These are phyloP conservation scores for Trichoderma brevicompactum DNA, from an alignment of 2,329 filamentous ascomycete species.

Conservation along the genomic window DNA sequence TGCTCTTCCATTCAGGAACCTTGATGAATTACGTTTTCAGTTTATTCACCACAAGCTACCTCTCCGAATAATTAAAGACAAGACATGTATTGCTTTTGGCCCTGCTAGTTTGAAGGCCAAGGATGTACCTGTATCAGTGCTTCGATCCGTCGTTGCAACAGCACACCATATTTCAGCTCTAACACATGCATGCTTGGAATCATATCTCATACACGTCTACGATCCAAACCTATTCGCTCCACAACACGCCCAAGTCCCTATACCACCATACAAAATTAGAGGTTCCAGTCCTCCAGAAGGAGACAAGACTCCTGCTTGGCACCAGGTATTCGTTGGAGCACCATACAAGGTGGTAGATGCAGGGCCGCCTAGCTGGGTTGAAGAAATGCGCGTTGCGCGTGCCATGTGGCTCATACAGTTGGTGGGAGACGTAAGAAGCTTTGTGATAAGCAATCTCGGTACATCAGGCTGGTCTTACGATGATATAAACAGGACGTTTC, in stretches of 20 bases:
- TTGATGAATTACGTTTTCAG: not conserved
- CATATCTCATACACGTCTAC: conserved; percentile 28
- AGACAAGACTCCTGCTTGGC: conserved; percentile 4
- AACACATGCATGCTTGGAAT: conserved; percentile 33
- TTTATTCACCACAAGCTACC: conserved; percentile 17
- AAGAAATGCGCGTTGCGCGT: conserved; percentile 35
- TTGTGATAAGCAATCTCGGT: not conserved
- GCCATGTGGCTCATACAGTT: conserved; percentile 34
- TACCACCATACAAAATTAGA: conserved; percentile 11
- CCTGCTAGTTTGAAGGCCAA: not conserved
- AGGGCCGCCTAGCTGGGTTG: conserved; percentile 33
- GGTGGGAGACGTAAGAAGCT: conserved; percentile 27
- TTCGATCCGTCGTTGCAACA: conserved; percentile 33
- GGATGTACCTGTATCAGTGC: conserved; percentile 2
- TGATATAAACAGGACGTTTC: conserved; percentile 22
- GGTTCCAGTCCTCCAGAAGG: not conserved
- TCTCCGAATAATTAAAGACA: not conserved
- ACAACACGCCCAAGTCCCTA: not conserved
- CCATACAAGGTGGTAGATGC: not conserved
- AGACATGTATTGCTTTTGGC: not conserved
- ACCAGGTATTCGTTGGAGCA: not conserved
- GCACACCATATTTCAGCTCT: conserved; percentile 32
- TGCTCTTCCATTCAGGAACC: not conserved
- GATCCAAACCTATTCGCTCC: conserved; percentile 29
- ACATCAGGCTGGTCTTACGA: conserved; percentile 25